Conservation (phyloP, 768 basidiomycete genomes). For the Favolaschia claudopus region DNA sequence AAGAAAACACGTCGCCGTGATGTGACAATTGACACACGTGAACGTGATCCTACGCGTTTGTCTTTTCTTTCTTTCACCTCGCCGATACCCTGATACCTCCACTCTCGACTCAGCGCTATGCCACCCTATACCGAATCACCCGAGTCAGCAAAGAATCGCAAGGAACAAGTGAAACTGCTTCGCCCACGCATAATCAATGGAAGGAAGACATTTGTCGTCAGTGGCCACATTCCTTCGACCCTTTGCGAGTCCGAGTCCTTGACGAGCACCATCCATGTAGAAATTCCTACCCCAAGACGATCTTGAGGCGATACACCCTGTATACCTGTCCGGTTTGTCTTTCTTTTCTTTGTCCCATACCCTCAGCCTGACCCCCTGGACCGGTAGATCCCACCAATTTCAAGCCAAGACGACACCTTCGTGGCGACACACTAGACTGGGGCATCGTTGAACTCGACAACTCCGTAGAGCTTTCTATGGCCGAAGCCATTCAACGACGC, state of each 20-base stretch:
- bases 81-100: background rate
- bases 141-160: background rate
- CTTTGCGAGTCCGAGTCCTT: background rate
- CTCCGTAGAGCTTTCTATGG: background rate
- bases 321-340: constrained; percentile 2
- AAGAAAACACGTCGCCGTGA: no score
- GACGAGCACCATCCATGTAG: background rate
- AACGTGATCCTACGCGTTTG: constrained; percentile 1
- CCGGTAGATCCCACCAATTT: constrained; percentile 13
- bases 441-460: constrained; percentile 12
- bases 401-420: constrained; percentile 9
- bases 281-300: constrained; percentile 20
- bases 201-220: constrained; percentile 10
- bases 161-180: constrained; percentile 12
- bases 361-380: background rate
- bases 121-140: constrained; percentile 2
- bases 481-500: background rate
- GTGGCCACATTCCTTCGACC: background rate
- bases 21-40: no score
- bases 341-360: background rate
- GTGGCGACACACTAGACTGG: constrained; percentile 14
- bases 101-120: background rate
- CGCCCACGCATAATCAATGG: constrained; percentile 10
- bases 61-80: background rate
- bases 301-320: constrained; percentile 6